Conservation (phyloP, 2,329 filamentous ascomycete species). For the Scedosporium dehoogii region DNA sequence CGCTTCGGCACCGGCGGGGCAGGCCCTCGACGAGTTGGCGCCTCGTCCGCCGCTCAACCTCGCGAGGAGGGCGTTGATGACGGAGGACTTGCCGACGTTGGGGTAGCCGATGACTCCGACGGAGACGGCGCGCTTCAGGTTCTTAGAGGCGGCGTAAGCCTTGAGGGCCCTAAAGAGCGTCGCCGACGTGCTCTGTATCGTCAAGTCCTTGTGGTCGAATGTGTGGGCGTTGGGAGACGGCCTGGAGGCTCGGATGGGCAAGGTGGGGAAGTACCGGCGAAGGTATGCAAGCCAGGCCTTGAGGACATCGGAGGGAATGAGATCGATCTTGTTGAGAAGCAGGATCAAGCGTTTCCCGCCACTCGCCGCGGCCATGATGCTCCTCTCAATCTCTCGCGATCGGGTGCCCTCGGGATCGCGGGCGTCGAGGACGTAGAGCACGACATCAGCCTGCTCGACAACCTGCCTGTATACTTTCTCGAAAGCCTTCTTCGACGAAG, state of each 20-base stretch:
- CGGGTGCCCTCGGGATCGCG: conserved; percentile 84
- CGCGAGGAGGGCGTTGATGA: conserved; percentile 85
- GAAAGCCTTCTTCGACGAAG: conserved; percentile 72
- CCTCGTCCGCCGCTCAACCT: conserved; percentile 59
- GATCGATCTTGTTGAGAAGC: conserved; percentile 90
- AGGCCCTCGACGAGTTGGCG: conserved; percentile 49
- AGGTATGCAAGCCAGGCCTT: conserved; percentile 79
- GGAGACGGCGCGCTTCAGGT: conserved; percentile 80
- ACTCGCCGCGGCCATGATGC: conserved; percentile 77
- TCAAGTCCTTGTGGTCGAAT: conserved; percentile 86
- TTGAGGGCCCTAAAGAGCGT: conserved; percentile 85
- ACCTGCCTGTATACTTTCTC: conserved; percentile 96
- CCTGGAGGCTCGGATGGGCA: conserved; percentile 77
- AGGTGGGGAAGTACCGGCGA: conserved; percentile 80
- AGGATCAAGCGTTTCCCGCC: conserved; percentile 83
- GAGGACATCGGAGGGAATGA: conserved; percentile 72
- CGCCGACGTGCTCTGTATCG: conserved; percentile 74
- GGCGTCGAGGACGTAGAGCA: conserved; percentile 88
- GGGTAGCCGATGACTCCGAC: conserved; percentile 93
- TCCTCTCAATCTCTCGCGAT: conserved; percentile 81
- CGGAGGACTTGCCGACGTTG: conserved; percentile 92
- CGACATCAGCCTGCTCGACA: conserved; percentile 77
- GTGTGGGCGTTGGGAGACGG: conserved; percentile 77
- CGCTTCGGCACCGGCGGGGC: conserved; percentile 82
- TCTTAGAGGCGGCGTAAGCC: conserved; percentile 71